Evolutionary conservation across 2,329 filamentous ascomycete species (phyloP), one percentile per base, ranked within the genome.

Genomic region (Fusarium multiceps): DNA sequence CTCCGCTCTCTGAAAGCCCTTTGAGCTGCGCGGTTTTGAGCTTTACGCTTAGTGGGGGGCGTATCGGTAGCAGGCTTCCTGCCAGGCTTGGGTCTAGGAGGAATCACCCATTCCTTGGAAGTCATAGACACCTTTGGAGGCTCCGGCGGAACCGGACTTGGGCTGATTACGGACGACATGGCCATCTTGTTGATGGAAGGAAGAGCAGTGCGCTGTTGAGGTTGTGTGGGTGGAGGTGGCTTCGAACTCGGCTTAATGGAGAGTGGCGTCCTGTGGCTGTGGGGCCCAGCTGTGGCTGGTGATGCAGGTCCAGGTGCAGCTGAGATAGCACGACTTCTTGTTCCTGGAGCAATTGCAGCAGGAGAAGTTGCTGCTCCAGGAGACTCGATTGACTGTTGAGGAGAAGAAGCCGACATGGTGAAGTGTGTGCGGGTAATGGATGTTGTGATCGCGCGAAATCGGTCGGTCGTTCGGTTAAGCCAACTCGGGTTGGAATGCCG

Each of bases 21-120:
- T 82, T 98, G 95, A 5, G 95, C 95, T 48, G 93, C 92, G 64
- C 96, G 88, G 80, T 98, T 98, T 82, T 98, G 96, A 2, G 93
- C 92, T 84, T 98, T 97, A 71, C 96, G 89, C 83, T 97, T 97
- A 45, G 94, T 97, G 3, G 93, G 92, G 16, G 94, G 94, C 55
- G 94, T 97, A 77, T 98, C 94, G 37, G 93, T 97, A 48, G 93
- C 93, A 5, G 95, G 94, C 85, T 98, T 98, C 73, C 95, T 90
- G 50, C 95, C 95, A 23, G 96, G 95, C 84, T 94, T 95, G 48
- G 93, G 93, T 65, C 93, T 87, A 28, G 93, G 93, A 25, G 93
- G 93, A 46, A 96, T 90, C 25, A 95, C 87, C 93, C 93, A 96
- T 88, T 95, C 92, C 79, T 90, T 94, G 74, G 88, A 92, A 37